Base-by-base conservation (phyloP, 2,329 filamentous ascomycete genomes). In the Neofusicoccum sp. region DNA sequence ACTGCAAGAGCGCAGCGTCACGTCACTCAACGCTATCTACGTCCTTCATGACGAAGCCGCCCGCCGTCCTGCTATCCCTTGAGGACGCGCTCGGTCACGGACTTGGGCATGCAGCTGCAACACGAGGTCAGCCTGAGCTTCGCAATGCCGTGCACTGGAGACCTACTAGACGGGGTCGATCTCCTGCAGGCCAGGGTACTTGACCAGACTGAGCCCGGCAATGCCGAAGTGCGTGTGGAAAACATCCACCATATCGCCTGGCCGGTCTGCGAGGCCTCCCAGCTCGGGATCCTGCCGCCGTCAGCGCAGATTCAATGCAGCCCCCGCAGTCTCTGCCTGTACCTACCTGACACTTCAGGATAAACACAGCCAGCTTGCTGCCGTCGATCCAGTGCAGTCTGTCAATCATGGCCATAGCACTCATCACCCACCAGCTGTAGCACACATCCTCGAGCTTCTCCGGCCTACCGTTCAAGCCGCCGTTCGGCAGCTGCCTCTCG, bases 361-460 rank as follows among this genome's bases (percentile, higher is more conserved):
- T 97, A 76, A 96, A 99, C 26, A 76, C 75, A 56, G 87, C 83
- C 68, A 99, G 83, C 71, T 90, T 90, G 61, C 87, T 82, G 53
- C 87, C 84, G 78, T 99, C 91, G 71, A 99, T 96, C 95, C 95
- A 99, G 73, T 97, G 90, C 58, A 92, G 83, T 60, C 88, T 87
- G 58, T 84, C 87, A 66, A 99, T 90, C 83, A 98, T 97, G 47
- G 89, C 88, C 66, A 99, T 79, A 73, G 93, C 96, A 71, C 90
- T 93, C 70, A 93, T 79, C 45, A 98, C 95, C 95, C 95, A 99
- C 95, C 95, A 99, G 73, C 91, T 96, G 78, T 99, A 99, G 78
- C 95, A 99, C 12, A 96, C 93, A 73, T 99, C 95, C 73, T 96
- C 93, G 64, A 90, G 79, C 80, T 99, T 99, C 78, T 98, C 95